These are phyloP conservation scores for Orbilia javanica DNA, from an alignment of 2,329 filamentous ascomycete genomes.

Conservation along the genomic window DNA sequence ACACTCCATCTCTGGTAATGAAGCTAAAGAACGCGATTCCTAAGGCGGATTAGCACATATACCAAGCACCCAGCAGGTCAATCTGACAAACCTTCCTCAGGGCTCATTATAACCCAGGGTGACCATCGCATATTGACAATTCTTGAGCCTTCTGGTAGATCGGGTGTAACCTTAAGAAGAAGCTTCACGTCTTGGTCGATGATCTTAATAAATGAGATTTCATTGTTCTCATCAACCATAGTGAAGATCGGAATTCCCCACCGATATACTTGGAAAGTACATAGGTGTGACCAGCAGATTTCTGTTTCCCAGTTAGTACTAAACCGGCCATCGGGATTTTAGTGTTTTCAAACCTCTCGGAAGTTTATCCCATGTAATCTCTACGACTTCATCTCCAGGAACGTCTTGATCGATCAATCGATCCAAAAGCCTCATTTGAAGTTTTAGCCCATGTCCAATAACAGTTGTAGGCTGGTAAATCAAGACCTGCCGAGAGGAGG, in stretches of 20 bases:
- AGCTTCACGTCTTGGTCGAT: conserved; percentile 42
- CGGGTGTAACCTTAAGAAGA: conserved; percentile 14
- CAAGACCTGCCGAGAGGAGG: conserved; percentile 43
- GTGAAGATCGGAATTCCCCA: conserved; percentile 51
- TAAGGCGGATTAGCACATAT: conserved; percentile 2
- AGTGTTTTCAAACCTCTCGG: conserved; percentile 30
- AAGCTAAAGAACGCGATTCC: conserved; percentile 48
- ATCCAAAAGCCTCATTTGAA: conserved; percentile 48
- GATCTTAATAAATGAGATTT: conserved; percentile 44
- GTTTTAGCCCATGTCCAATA: conserved; percentile 44
- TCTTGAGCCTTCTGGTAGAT: conserved; percentile 13
- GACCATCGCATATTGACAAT: conserved; percentile 51
- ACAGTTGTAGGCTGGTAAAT: conserved; percentile 53
- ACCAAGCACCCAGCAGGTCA: background rate
- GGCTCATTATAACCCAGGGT: conserved; percentile 43
- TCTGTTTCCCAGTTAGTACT: conserved; percentile 11
- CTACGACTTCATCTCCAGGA: conserved; percentile 44
- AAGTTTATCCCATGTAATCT: conserved; percentile 51
- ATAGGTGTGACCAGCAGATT: conserved; percentile 54
- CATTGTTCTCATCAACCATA: conserved; percentile 50
- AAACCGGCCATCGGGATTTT: background rate
- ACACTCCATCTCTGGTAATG: background rate
- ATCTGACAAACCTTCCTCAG: conserved; percentile 22
- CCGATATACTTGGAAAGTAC: conserved; percentile 35
- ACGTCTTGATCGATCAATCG: conserved; percentile 51